Conservation (phyloP, 2,329 filamentous ascomycete species). For the Sporothrix brunneoviolacea region DNA sequence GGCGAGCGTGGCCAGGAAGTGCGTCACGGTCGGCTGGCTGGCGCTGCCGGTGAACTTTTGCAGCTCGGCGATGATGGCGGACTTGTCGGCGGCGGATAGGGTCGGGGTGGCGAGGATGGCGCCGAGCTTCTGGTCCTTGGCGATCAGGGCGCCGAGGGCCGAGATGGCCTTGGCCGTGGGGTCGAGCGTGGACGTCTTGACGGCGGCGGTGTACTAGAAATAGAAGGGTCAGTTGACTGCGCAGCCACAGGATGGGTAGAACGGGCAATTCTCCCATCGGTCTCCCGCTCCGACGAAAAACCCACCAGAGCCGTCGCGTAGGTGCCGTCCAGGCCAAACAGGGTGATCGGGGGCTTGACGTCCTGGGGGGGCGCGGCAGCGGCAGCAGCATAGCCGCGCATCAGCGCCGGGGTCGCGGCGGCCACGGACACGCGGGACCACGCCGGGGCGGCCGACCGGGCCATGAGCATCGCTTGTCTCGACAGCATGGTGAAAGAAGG, state of each 20-base stretch:
- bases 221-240: not conserved
- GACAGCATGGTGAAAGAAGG: slow-evolving; percentile 40
- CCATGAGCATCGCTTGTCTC: slow-evolving; percentile 47
- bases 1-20: slow-evolving; percentile 84
- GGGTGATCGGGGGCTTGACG: slow-evolving; percentile 76
- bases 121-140: slow-evolving; percentile 76
- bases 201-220: slow-evolving; percentile 83
- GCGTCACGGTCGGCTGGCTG: slow-evolving; percentile 80
- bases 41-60: slow-evolving; percentile 66
- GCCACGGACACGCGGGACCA: slow-evolving; percentile 49
- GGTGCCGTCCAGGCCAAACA: slow-evolving; percentile 95
- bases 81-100: slow-evolving; percentile 72
- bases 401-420: slow-evolving; percentile 63
- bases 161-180: slow-evolving; percentile 73
- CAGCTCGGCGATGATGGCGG: slow-evolving; percentile 77
- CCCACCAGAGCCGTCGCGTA: slow-evolving; percentile 98
- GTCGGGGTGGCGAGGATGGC: slow-evolving; percentile 73
- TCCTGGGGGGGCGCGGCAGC: slow-evolving; percentile 60
- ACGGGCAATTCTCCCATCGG: too few relatives aligned
- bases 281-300: too few relatives aligned
- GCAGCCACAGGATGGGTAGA: not conserved
- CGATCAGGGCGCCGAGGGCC: slow-evolving; percentile 63
- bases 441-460: slow-evolving; percentile 45
- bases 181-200: slow-evolving; percentile 82
- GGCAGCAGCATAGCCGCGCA: slow-evolving; percentile 72